These are phyloP conservation scores for Breviolum minutum DNA, from an alignment of 73 alveolate genomes.

Conservation along the genomic window DNA sequence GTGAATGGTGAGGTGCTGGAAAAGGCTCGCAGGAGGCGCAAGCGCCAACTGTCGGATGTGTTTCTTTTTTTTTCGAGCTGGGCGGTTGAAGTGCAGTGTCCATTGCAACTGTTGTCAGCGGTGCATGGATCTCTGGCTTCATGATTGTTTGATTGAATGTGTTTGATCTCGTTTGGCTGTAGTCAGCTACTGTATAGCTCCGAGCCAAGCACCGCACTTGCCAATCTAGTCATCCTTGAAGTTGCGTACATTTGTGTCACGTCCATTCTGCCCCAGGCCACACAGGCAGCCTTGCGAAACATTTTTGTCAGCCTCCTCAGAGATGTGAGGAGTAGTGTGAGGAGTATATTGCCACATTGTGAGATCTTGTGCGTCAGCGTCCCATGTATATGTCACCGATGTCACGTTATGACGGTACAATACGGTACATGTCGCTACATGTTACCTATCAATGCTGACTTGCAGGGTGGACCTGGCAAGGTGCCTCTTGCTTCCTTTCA, in stretches of 20 bases:
- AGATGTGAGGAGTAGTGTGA: neutral
- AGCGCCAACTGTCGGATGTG: too few relatives aligned
- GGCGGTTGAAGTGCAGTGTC: too few relatives aligned
- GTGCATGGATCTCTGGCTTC: neutral
- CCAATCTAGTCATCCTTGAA: neutral
- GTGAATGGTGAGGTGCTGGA: constrained; percentile 13
- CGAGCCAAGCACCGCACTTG: neutral
- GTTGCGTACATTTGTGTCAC: neutral
- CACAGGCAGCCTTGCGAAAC: constrained; percentile 44
- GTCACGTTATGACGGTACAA: too few relatives aligned
- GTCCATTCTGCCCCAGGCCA: constrained; percentile 14
- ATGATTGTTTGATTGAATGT: neutral
- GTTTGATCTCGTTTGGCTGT: neutral
- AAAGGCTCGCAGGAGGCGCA: constrained; percentile 56
- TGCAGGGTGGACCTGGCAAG: constrained; percentile 43
- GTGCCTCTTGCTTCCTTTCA: neutral
- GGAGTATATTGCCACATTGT: neutral
- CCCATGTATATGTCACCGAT: neutral
- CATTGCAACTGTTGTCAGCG: too few relatives aligned
- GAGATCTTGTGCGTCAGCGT: neutral
- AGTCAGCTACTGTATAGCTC: too few relatives aligned
- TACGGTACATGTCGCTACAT: too few relatives aligned
- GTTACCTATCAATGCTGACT: neutral
- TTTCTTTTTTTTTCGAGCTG: too few relatives aligned
- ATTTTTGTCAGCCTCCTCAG: constrained; percentile 23